Conservation (phyloP, 1,284 basidiomycete species). For the Microstroma glucosiphilum region DNA sequence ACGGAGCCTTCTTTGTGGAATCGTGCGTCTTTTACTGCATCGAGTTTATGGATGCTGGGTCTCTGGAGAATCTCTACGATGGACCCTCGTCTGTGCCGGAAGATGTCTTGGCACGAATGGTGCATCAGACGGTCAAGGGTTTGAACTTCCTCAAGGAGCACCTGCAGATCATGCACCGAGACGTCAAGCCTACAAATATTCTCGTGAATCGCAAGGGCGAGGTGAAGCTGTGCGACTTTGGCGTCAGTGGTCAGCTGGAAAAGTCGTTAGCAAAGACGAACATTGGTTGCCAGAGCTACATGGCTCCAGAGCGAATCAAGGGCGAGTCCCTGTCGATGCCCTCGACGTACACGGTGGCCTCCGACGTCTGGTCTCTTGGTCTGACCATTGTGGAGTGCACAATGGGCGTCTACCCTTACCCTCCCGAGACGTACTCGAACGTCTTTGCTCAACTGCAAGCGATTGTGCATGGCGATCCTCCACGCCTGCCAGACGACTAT, state of each 20-base stretch:
- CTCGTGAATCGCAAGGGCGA: constrained; percentile 81
- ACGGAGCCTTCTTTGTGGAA: constrained; percentile 97
- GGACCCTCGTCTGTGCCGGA: constrained; percentile 65
- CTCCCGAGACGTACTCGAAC: constrained; percentile 95
- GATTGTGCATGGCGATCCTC: constrained; percentile 89
- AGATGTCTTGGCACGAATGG: constrained; percentile 75
- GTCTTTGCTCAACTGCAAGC: constrained; percentile 93
- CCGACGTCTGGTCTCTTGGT: constrained; percentile 97
- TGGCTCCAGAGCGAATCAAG: constrained; percentile 96
- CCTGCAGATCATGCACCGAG: constrained; percentile 92
- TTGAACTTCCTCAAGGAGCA: constrained; percentile 93
- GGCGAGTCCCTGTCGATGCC: constrained; percentile 81
- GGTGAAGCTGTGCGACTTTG: constrained; percentile 95
- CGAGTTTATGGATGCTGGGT: constrained; percentile 98
- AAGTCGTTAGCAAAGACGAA: constrained; percentile 95
- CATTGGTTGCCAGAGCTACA: constrained; percentile 96
- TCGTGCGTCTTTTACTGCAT: constrained; percentile 98
- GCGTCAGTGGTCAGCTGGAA: constrained; percentile 93
- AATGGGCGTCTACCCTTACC: constrained; percentile 88
- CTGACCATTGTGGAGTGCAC: constrained; percentile 90
- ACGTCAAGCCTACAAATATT: constrained; percentile 96
- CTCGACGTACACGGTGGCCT: constrained; percentile 89
- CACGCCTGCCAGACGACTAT: constrained; percentile 63
- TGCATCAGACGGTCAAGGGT: constrained; percentile 76
- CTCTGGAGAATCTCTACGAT: constrained; percentile 69